Percentiles rank a stretch among this genome's conserved stretches.
Conservation (phyloP, 257 asterid genomes). For the Mitragyna speciosa region DNA sequence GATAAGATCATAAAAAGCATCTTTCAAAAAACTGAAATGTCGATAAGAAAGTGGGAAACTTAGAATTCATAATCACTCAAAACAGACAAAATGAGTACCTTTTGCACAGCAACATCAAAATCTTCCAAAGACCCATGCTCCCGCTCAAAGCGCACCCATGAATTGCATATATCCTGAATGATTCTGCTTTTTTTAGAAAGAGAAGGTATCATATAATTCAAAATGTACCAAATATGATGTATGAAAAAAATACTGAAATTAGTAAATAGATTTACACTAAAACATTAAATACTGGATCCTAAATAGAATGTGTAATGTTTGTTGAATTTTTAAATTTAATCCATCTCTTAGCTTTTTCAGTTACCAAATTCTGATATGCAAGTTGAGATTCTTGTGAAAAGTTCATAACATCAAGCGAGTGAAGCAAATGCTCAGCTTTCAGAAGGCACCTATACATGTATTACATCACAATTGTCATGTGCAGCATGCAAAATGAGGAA, state of each 20-base stretch:
- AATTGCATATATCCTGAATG: slow-evolving; percentile 92
- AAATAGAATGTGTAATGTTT: too few relatives aligned
- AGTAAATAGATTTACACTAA: background rate
- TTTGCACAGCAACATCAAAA: slow-evolving; percentile 75
- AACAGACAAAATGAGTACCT: slow-evolving; percentile 44
- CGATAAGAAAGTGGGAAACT: background rate
- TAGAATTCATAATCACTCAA: background rate
- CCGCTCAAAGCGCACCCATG: slow-evolving; percentile 95
- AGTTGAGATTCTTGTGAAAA: background rate
- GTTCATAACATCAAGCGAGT: background rate
- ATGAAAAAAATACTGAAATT: slow-evolving; percentile 8
- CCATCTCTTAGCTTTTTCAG: background rate
- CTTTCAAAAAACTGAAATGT: background rate
- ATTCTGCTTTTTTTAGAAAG: slow-evolving; percentile 70
- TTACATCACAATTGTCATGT: background rate
- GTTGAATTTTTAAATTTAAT: background rate
- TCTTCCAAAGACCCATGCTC: slow-evolving; percentile 83
- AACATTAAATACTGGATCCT: background rate
- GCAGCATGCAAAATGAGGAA: background rate
- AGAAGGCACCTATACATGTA: background rate
- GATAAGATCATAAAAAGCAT: background rate
- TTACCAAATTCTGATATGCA: background rate
- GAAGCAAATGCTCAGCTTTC: slow-evolving; percentile 1
- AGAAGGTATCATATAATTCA: slow-evolving; percentile 67
- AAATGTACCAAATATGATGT: slow-evolving; percentile 34